phyloP scores from a whole-genome alignment of 169 alveolate species.

The Cryptosporidium muris region DNA sequence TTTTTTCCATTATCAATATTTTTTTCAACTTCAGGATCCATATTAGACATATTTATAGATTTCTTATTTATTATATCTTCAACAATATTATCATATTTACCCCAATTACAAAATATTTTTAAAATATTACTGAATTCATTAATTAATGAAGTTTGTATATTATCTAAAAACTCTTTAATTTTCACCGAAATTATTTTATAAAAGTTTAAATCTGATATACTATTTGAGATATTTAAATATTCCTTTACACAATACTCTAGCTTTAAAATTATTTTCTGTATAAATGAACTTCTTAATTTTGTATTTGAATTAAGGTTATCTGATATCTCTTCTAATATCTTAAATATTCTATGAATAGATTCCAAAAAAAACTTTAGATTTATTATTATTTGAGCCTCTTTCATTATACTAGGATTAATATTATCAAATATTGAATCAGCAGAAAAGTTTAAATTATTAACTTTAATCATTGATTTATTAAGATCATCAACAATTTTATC shows the following conservation, averaged over 20 bases:
- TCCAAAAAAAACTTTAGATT: conserved; percentile 1
- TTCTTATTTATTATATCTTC: conserved; percentile 9
- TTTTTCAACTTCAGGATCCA: background rate
- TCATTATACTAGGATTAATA: background rate
- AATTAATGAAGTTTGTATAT: conserved; percentile 9
- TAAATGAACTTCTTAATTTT: conserved; percentile 19
- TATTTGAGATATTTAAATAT: background rate
- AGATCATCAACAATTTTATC: conserved; percentile 7
- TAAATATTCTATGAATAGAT: background rate
- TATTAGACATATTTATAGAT: background rate
- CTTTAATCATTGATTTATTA: conserved; percentile 1
- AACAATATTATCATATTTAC: conserved; percentile 39
- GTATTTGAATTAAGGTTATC: background rate
- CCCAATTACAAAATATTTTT: conserved; percentile 53
- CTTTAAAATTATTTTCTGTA: background rate
- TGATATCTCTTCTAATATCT: conserved; percentile 15
- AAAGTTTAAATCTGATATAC: conserved; percentile 1
- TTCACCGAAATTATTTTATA: background rate
- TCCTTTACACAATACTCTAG: background rate
- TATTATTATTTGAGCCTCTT: background rate
- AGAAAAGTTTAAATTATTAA: conserved; percentile 13
- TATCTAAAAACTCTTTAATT: conserved; percentile 5
- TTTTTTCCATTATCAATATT: conserved; percentile 1
- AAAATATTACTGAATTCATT: background rate
- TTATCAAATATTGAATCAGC: conserved; percentile 26